Base-by-base conservation (phyloP, 352 stramenopile genomes). In the Phytopythium ostracodes region DNA sequence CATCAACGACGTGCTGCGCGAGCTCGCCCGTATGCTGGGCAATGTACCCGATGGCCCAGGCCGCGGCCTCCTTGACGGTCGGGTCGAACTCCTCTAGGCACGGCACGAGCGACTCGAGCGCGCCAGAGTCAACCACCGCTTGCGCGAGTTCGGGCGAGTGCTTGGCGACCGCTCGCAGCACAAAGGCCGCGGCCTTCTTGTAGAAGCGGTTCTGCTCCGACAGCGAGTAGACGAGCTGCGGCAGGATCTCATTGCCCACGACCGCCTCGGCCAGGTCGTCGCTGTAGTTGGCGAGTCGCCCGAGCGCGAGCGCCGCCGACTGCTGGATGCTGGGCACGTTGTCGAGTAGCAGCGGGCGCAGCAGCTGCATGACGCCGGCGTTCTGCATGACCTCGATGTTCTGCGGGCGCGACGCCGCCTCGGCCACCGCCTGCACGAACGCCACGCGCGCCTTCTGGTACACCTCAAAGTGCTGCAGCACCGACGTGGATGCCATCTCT, bases 341-440 rank as follows among this genome's bases (percentile, higher is more conserved):
- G 68, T 98, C 94, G 4, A 98, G 77, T 18, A 98, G 71, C 18
- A 98, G 77, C 40, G 94, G 94, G 18, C 93, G 87, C 40, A 98
- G 73, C 27, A 98, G 64, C 65, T 98, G 92, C 94, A 98, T 98
- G 40, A 98, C 94, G 29, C 94, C 94, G 11, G 94, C 94, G 61
- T 98, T 98, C 59, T 98, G 91, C 92, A 98, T 97, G 50, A 98
- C 89, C 63, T 98, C 94, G 58, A 98, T 98, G 69, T 98, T 98
- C 75, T 98, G 93, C 49, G 94, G 93, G 27, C 94, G 78, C n/a
- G 92, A 97, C 14, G 93, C 92, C 2, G 91, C 91, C 58, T 98
- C 94, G 8, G 94, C 94, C 29, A 98, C 91, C 12, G 91, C 86
- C 72, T 98, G 93, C 29, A 98, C 94, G 73, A 98, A 98, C 24